Evolutionary conservation across 2,329 filamentous ascomycete genomes (phyloP).

Genomic region (Ophiosphaerella herpotricha): DNA sequence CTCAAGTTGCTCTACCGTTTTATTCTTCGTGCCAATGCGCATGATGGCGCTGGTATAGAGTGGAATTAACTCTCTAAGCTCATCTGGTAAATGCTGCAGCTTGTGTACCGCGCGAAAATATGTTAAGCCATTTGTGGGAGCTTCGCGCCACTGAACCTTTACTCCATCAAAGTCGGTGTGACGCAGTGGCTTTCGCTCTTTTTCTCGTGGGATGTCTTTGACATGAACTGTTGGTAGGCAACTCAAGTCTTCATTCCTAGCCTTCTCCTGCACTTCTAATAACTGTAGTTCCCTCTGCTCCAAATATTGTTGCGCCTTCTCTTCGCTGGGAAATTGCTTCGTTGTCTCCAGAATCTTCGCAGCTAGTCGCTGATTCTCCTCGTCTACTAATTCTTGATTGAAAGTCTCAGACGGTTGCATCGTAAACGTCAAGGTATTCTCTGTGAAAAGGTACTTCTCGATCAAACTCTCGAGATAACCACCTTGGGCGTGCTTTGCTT

Average conservation of each 20-base stretch:
- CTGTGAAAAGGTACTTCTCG: conserved; percentile 87
- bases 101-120: conserved; percentile 91
- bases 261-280: conserved; percentile 80
- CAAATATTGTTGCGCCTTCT: conserved; percentile 72
- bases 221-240: conserved; percentile 88
- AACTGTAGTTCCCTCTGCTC: conserved; percentile 79
- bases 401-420: conserved; percentile 86
- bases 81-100: conserved; percentile 78
- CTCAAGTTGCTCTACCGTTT: conserved; percentile 92
- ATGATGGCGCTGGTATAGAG: conserved; percentile 92
- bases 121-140: conserved; percentile 91
- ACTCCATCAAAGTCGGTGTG: conserved; percentile 63
- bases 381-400: conserved; percentile 71
- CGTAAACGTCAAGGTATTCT: conserved; percentile 86
- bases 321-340: conserved; percentile 69
- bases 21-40: conserved; percentile 85
- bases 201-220: conserved; percentile 81
- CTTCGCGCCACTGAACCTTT: conserved; percentile 86
- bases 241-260: conserved; percentile 81
- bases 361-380: conserved; percentile 77
- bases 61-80: conserved; percentile 82
- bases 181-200: conserved; percentile 72
- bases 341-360: conserved; percentile 73
- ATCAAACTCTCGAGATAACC: conserved; percentile 83
- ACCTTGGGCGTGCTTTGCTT: conserved; percentile 72